Conservation (phyloP, 148 eudicot genomes). For the Talinum fruticosum region DNA sequence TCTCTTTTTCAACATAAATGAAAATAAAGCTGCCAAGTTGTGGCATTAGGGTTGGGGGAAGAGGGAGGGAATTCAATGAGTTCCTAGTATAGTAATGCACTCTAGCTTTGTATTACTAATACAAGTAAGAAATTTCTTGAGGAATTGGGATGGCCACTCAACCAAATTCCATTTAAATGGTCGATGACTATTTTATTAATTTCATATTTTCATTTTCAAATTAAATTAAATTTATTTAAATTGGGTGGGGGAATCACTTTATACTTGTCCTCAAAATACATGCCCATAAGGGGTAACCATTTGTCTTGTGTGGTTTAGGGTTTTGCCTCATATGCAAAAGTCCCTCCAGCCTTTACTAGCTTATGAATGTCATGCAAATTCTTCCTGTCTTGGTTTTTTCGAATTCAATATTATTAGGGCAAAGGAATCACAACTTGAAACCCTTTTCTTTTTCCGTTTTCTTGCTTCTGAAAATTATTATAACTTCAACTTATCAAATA, state of each 20-base stretch:
- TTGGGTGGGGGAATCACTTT: constrained; percentile 26
- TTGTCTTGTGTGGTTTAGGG: neutral
- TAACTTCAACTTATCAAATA: no score
- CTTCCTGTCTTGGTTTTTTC: constrained; percentile 23
- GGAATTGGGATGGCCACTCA: no score
- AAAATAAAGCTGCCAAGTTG: no score
- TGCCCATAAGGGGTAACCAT: constrained; percentile 6
- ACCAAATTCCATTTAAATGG: no score
- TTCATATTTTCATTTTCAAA: no score
- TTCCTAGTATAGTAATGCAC: no score
- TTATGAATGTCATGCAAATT: constrained; percentile 5
- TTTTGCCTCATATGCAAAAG: constrained; percentile 23
- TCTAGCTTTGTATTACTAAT: no score
- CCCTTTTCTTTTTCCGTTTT: neutral
- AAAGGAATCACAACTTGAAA: neutral
- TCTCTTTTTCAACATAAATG: no score
- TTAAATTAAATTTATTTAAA: neutral
- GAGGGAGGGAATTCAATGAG: no score
- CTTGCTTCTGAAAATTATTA: neutral
- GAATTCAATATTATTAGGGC: neutral
- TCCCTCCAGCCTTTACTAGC: neutral
- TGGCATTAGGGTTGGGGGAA: no score
- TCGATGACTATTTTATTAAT: no score
- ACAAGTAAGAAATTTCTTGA: no score
- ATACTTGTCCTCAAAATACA: constrained; percentile 16